These are phyloP conservation scores for Candida sp. DNA, from an alignment of 1,139 yeast species.

Conservation along the genomic window DNA sequence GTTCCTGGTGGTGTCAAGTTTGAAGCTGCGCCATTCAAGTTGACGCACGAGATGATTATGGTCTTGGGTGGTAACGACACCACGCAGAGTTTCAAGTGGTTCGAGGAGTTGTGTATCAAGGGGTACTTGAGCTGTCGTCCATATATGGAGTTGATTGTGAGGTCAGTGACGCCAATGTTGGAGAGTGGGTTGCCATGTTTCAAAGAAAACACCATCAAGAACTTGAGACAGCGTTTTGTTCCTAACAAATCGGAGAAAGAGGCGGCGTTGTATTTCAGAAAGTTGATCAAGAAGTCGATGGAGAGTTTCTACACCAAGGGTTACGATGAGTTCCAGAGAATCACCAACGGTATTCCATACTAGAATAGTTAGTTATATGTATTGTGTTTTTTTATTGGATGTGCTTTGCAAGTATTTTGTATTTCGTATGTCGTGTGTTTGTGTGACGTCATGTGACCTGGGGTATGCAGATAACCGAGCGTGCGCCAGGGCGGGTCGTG, in stretches of 20 bases:
- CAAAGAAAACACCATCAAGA: slow-evolving; percentile 82
- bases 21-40: slow-evolving; percentile 97
- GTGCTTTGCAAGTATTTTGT: too few species aligned
- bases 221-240: slow-evolving; percentile 78
- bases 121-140: slow-evolving; percentile 92
- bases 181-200: slow-evolving; percentile 97
- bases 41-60: slow-evolving; percentile 94
- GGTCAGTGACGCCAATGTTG: slow-evolving; percentile 91
- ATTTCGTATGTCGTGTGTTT: too few species aligned
- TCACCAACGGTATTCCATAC: slow-evolving; percentile 97
- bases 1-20: slow-evolving; percentile 99
- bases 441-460: neutral
- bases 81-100: slow-evolving; percentile 92
- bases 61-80: slow-evolving; percentile 90
- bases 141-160: slow-evolving; percentile 83
- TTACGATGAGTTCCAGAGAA: slow-evolving; percentile 95
- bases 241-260: slow-evolving; percentile 83
- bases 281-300: slow-evolving; percentile 78
- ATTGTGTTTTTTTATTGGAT: too few species aligned
- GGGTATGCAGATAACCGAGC: too few species aligned
- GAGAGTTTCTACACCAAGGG: slow-evolving; percentile 93
- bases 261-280: slow-evolving; percentile 79
- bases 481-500: too few species aligned
- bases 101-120: slow-evolving; percentile 93
- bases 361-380: slow-evolving; percentile 33